Percentiles rank a stretch among this genome's conserved stretches.
Conservation (phyloP, 2,329 filamentous ascomycete species). For the Pleomassaria siparia region DNA sequence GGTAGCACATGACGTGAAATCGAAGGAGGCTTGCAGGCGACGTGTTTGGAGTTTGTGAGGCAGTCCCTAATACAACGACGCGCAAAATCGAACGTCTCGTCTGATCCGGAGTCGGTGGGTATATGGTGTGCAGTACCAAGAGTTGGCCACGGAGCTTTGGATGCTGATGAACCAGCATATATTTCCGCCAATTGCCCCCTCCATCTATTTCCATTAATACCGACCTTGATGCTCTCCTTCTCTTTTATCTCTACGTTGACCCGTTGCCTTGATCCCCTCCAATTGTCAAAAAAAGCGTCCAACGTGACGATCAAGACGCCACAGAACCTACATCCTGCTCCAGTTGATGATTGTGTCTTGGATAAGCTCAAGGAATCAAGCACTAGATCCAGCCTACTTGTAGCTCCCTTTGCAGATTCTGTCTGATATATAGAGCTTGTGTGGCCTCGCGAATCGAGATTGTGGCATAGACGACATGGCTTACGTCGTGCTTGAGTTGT, state of each 20-base stretch:
- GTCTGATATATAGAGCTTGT: constrained; percentile 21
- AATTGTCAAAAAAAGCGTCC: constrained; percentile 30
- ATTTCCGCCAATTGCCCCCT: constrained; percentile 28
- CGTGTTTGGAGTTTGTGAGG: constrained; percentile 33
- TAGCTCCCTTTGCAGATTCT: constrained; percentile 20
- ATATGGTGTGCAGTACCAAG: constrained; percentile 32
- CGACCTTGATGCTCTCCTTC: constrained; percentile 29
- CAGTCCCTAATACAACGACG: constrained; percentile 35
- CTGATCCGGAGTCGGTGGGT: constrained; percentile 32
- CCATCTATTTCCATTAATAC: constrained; percentile 25
- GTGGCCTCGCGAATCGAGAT: constrained; percentile 32
- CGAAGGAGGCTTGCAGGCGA: constrained; percentile 22
- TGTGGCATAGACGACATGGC: constrained; percentile 31
- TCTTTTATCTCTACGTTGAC: constrained; percentile 29
- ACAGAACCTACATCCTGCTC: constrained; percentile 33
- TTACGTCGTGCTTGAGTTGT: constrained; percentile 22
- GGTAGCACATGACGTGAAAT: constrained; percentile 23
- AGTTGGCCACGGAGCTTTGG: constrained; percentile 33
- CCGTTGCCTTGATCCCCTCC: constrained; percentile 23
- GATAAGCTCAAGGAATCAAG: constrained; percentile 27
- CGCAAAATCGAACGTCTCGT: constrained; percentile 37
- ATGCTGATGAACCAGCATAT: constrained; percentile 25
- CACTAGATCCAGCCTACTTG: constrained; percentile 24
- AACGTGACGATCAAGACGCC: constrained; percentile 26
- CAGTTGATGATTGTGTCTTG: constrained; percentile 14